Percentiles rank a stretch among this genome's conserved stretches.
Conservation (phyloP, 495 filamentous ascomycete genomes). For the Podospora sp. region DNA sequence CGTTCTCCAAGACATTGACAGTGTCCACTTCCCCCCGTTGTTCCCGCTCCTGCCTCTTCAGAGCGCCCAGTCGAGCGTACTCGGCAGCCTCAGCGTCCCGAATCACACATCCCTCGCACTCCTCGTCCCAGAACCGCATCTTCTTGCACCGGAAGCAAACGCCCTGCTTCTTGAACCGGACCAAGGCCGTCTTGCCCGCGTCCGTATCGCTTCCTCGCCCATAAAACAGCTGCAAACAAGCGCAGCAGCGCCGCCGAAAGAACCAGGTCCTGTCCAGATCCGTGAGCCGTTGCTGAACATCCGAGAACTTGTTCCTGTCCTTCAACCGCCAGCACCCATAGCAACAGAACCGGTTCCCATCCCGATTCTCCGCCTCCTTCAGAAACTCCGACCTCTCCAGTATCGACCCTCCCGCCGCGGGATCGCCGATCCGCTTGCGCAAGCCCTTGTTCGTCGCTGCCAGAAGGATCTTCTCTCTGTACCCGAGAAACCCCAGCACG, state of each 20-base stretch:
- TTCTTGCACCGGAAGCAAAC: not conserved
- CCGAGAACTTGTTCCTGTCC: not conserved
- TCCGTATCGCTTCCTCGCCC: not conserved
- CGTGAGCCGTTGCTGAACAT: not conserved
- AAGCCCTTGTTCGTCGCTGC: slow-evolving; percentile 7
- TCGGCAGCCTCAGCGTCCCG: not conserved
- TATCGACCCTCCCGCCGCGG: not conserved
- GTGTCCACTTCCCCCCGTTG: not conserved
- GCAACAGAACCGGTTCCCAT: not conserved
- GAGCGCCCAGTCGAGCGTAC: not conserved
- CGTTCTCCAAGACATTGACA: not conserved
- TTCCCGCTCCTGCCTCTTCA: slow-evolving; percentile 1
- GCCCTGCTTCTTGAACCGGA: slow-evolving; percentile 7
- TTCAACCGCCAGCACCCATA: not conserved
- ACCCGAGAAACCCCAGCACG: slow-evolving; percentile 16
- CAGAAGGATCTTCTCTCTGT: slow-evolving; percentile 11
- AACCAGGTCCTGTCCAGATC: not conserved
- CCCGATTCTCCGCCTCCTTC: not conserved
- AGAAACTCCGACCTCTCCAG: not conserved
- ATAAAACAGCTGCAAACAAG: slow-evolving; percentile 2
- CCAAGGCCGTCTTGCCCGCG: not conserved
- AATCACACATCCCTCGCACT: slow-evolving; percentile 12
- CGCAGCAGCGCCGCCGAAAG: slow-evolving; percentile 1
- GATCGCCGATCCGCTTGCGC: slow-evolving; percentile 7
- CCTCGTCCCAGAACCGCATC: slow-evolving; percentile 3